Evolutionary conservation across 2,329 filamentous ascomycete species (phyloP), one percentile per base, ranked within the genome.

Genomic region (Aspergillus ibericus): DNA sequence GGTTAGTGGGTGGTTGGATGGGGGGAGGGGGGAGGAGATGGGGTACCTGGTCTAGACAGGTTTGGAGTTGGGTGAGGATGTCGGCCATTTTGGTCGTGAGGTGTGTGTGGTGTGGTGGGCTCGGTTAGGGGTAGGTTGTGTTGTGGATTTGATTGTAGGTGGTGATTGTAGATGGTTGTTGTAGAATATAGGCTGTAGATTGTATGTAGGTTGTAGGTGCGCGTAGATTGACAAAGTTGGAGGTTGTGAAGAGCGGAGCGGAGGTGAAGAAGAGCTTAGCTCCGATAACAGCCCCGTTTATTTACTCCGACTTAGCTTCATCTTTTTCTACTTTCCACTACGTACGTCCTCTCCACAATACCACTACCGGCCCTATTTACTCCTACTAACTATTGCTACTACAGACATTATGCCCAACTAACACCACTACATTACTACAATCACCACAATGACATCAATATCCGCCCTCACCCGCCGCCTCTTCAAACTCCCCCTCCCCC

Each of bases 61-160:
- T 80, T 71, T 82, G 80, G 36, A 82, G 74, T 59, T 81, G 79
- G 16, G 80, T 81, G 36, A 82, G 69, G 32, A 80, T 78, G 66
- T 82, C 80, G 18, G 77, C 77, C 78, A 80, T 62, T 15, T 50
- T 49, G 44, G 15, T 18, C 9, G 10, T 46, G 9, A 3, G 20
- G 9, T 46, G 10, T 18, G 2, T 20, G 48, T 16, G 16, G 32
- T 22, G n/a, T 40, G 10, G 36, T 42, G 8, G 15, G 36, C n/a
- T 16, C n/a, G n/a, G n/a, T n/a, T n/a, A n/a, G n/a, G n/a, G n/a
- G 42, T 60, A 20, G 55, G 5, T 55, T 55, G 34, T 42, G 20
- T 20, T 36, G 40, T 55, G 29, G 38, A 5, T 25, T 25, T 25
- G 22, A 5, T 5, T 25, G 22, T 3, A 25, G 5, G 5, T 25